Conservation (phyloP, 768 basidiomycete genomes). For the Phylloporus sp. region DNA sequence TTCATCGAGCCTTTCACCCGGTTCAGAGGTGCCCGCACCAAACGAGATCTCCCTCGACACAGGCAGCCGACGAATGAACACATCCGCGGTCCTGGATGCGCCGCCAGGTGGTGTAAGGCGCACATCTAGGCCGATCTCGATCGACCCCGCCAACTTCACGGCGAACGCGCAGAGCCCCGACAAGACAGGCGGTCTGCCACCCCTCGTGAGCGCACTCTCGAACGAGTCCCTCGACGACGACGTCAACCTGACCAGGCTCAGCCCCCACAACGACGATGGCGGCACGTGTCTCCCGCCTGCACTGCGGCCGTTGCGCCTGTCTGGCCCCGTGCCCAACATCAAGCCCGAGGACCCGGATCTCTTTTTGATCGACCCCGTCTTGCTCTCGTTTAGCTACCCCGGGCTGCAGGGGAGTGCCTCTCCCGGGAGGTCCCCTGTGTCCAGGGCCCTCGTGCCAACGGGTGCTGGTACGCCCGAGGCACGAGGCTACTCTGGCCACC, state of each 20-base stretch:
- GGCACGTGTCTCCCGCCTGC: conserved; percentile 19
- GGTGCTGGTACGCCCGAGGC: background rate
- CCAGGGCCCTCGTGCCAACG: background rate
- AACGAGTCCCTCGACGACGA: conserved; percentile 15
- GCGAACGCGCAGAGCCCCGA: background rate
- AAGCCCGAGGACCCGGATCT: background rate
- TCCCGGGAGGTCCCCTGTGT: background rate
- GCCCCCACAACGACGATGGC: background rate
- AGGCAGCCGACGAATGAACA: conserved; percentile 3
- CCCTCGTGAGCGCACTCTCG: conserved; percentile 16
- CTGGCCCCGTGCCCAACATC: conserved; percentile 5
- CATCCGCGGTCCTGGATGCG: background rate
- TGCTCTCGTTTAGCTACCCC: conserved; percentile 19
- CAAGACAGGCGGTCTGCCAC: conserved; percentile 4
- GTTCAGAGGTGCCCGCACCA: background rate
- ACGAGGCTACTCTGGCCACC: background rate
- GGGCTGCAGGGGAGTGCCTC: background rate
- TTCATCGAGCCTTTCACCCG: background rate
- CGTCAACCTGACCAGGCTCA: conserved; percentile 6
- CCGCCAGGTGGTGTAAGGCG: no score
- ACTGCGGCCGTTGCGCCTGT: conserved; percentile 20
- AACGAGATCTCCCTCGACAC: background rate
- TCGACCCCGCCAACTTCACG: background rate
- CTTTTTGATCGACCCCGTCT: conserved; percentile 26
- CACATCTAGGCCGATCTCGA: background rate